These are phyloP conservation scores for Fistulinella cinereoalba DNA, from an alignment of 1,284 basidiomycete species.

Conservation along the genomic window DNA sequence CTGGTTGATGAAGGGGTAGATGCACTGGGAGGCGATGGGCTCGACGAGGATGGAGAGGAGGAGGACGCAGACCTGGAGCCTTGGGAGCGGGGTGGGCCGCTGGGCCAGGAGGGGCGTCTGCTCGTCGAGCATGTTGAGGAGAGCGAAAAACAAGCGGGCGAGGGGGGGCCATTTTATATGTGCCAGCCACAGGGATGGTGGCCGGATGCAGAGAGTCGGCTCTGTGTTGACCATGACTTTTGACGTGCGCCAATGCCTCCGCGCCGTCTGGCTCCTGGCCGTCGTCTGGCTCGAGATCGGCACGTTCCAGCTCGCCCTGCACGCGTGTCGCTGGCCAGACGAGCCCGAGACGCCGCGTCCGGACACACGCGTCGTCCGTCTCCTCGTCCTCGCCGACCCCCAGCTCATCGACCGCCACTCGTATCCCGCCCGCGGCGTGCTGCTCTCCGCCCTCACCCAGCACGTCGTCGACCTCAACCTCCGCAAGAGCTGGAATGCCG, in stretches of 20 bases:
- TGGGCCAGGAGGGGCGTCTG: constrained; percentile 20
- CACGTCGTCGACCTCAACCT: constrained; percentile 66
- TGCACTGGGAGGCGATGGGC: constrained; percentile 24
- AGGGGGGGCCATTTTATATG: no score
- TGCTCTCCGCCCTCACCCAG: constrained; percentile 46
- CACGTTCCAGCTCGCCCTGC: constrained; percentile 21
- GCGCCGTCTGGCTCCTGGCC: constrained; percentile 25
- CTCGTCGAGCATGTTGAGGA: no score
- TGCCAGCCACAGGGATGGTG: no score
- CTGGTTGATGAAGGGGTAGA: constrained; percentile 33
- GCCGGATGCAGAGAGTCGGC: no score
- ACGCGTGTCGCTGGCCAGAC: constrained; percentile 29
- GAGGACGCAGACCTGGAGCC: constrained; percentile 17
- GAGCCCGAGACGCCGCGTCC: constrained; percentile 13
- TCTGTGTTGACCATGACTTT: no score
- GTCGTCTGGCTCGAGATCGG: constrained; percentile 33
- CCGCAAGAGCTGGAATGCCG: constrained; percentile 72
- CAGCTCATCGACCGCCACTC: constrained; percentile 62
- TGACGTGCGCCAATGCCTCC: no score
- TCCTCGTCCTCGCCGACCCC: constrained; percentile 76
- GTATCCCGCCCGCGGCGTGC: constrained; percentile 40
- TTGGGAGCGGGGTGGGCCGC: constrained; percentile 25
- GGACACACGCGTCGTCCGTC: constrained; percentile 45
- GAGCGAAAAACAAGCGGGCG: no score
- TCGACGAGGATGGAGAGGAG: constrained; percentile 25